These are phyloP conservation scores for Diaporthe capsici DNA, from an alignment of 2,329 filamentous ascomycete genomes.

Conservation along the genomic window DNA sequence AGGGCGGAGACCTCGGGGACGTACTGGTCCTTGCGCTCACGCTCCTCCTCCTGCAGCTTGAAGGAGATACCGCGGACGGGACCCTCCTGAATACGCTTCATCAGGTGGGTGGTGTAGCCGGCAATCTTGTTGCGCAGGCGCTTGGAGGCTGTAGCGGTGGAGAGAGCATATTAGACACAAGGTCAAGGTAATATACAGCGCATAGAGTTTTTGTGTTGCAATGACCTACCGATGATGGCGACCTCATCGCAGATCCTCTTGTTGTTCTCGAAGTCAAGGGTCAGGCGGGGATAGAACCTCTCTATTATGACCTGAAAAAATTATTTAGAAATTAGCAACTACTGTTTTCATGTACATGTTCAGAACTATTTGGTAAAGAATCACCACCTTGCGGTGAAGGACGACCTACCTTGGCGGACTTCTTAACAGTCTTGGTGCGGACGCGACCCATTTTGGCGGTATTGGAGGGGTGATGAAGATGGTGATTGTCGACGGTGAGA, in stretches of 20 bases:
- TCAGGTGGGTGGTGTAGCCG: constrained; percentile 97
- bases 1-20: constrained; percentile 98
- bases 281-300: constrained; percentile 97
- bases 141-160: constrained; percentile 78
- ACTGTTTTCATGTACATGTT: too few species aligned
- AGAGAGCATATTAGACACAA: too few species aligned
- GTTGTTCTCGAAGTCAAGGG: constrained; percentile 99
- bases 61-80: constrained; percentile 99
- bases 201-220: too few species aligned
- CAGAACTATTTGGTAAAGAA: too few species aligned
- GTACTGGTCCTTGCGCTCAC: constrained; percentile 99
- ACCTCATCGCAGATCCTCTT: constrained; percentile 99
- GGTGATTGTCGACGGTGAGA: constrained; percentile 41
- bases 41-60: constrained; percentile 99
- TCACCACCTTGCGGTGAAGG: too few species aligned
- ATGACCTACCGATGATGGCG: constrained; percentile 79
- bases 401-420: constrained; percentile 79
- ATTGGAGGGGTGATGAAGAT: constrained; percentile 51
- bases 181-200: too few species aligned
- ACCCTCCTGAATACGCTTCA: constrained; percentile 99
- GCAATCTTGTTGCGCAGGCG: constrained; percentile 99
- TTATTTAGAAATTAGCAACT: too few species aligned
- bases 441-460: constrained; percentile 79
- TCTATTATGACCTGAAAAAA: constrained; percentile 86
- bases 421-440: constrained; percentile 79